These are phyloP conservation scores for Xylaria flabelliformis DNA, from an alignment of 495 filamentous ascomycete species.

Conservation along the genomic window DNA sequence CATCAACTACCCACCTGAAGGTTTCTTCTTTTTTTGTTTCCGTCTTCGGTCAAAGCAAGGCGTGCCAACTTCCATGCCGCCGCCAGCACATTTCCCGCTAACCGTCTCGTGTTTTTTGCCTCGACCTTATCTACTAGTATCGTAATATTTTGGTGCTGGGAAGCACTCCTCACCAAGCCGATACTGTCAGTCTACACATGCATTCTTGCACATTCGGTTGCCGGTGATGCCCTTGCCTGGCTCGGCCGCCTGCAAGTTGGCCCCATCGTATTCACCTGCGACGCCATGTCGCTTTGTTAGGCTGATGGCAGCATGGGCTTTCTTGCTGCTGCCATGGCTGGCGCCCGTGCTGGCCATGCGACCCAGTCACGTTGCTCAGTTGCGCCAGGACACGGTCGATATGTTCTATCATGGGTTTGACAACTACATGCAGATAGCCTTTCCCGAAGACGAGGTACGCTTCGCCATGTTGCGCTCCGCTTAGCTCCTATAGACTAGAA, in stretches of 20 bases:
- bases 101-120: neutral
- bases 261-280: slow-evolving; percentile 32
- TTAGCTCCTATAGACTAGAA: slow-evolving; percentile 14
- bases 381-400: slow-evolving; percentile 77
- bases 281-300: slow-evolving; percentile 29
- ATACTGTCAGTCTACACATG: slow-evolving; percentile 41
- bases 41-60: neutral
- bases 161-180: slow-evolving; percentile 10
- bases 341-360: slow-evolving; percentile 56
- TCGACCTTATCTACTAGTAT: neutral
- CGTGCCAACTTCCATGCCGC: neutral
- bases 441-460: slow-evolving; percentile 89
- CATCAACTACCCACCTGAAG: neutral
- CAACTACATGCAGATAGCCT: slow-evolving; percentile 92
- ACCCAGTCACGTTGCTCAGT: slow-evolving; percentile 53
- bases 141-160: slow-evolving; percentile 12
- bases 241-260: slow-evolving; percentile 42
- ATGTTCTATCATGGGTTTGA: slow-evolving; percentile 98
- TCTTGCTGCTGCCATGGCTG: slow-evolving; percentile 43
- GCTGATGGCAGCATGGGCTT: slow-evolving; percentile 28
- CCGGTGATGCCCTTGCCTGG: slow-evolving; percentile 56
- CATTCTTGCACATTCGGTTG: slow-evolving; percentile 37
- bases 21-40: neutral
- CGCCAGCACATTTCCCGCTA: neutral
- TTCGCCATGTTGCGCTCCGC: neutral